These are phyloP conservation scores for Pulveroboletus sp. DNA, from an alignment of 768 basidiomycete genomes.

Conservation along the genomic window DNA sequence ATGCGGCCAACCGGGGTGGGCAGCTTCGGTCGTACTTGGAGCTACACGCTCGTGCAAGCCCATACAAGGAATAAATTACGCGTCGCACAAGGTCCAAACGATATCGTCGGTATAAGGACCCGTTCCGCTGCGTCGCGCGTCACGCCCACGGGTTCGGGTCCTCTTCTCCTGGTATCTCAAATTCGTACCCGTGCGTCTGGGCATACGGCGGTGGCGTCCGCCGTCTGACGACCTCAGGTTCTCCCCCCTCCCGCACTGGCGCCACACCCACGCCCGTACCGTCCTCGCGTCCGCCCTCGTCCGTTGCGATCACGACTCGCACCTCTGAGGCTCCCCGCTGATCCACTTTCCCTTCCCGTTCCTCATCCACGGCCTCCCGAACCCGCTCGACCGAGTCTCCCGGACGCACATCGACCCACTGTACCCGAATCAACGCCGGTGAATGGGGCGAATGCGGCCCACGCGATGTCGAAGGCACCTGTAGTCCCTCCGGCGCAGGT, in stretches of 20 bases:
- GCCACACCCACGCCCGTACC: not conserved
- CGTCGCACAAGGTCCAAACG: not conserved
- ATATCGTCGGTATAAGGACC: not conserved
- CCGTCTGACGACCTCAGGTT: constrained; percentile 5
- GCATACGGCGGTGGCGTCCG: constrained; percentile 22
- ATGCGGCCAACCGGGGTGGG: no score
- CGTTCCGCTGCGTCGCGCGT: not conserved
- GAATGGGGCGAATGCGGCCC: constrained; percentile 15
- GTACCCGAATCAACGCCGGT: constrained; percentile 21
- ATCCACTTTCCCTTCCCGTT: not conserved
- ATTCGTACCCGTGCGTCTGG: constrained; percentile 5
- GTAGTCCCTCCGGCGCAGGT: constrained; percentile 13
- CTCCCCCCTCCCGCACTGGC: constrained; percentile 1
- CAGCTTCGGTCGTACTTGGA: no score
- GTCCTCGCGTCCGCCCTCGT: constrained; percentile 2
- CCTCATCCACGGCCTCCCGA: not conserved
- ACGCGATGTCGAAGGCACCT: constrained; percentile 15
- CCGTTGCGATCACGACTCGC: constrained; percentile 3
- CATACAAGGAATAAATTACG: not conserved
- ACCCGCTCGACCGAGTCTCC: not conserved
- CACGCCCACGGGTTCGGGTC: constrained; percentile 27
- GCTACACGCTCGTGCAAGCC: no score
- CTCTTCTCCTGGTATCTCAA: constrained; percentile 14
- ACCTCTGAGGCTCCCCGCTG: not conserved
- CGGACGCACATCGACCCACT: constrained; percentile 18